Base-by-base conservation (phyloP, 2,329 filamentous ascomycete genomes). In the Fusarium verrucosum region DNA sequence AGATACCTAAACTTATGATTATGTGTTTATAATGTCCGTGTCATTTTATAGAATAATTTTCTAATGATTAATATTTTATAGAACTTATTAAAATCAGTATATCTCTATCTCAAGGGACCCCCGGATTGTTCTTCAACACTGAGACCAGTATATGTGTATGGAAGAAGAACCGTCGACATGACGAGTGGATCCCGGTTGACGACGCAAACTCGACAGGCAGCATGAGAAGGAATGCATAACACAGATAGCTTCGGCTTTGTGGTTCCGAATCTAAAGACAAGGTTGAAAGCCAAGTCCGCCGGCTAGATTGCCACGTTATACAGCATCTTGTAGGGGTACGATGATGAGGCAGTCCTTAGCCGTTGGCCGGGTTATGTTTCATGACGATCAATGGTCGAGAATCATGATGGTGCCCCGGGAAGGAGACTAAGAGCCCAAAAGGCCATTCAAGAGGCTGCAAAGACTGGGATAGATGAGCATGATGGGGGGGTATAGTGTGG, bases 351-450 rank as follows among this genome's bases (percentile, higher is more conserved):
- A 32, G 49, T 54, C 28, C 45, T 51, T 49, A 28, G 55, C 45
- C 33, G 41, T 53, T 62, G 53, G 55, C 55, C 54, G 37, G 47
- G 43, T 38, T 37, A 41, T 49, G 36, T 55, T 57, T 64, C 51
- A 58, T 50, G 65, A 61, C 49, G 47, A 50, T 57, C 50, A 67
- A 50, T 64, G 46, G 59, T 64, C 46, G 16, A 57, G 65, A 44
- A 53, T 37, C 54, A 66, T 59, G 52, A 70, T 68, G 58, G 63
- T 66, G 58, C 63, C 58, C 51, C 58, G 66, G 62, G 61, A 65
- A 58, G 51, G 56, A 65, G 26, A 49, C 65, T 67, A 68, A 46
- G 44, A 65, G 40, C 49, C 50, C 41, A 62, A 41, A 46, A 50
- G 44, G 50, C 36, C 26, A 47, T 52, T 11, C 41, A 55, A 47